Conservation (phyloP, 352 stramenopile species). For the Pythium aphanidermatum region DNA sequence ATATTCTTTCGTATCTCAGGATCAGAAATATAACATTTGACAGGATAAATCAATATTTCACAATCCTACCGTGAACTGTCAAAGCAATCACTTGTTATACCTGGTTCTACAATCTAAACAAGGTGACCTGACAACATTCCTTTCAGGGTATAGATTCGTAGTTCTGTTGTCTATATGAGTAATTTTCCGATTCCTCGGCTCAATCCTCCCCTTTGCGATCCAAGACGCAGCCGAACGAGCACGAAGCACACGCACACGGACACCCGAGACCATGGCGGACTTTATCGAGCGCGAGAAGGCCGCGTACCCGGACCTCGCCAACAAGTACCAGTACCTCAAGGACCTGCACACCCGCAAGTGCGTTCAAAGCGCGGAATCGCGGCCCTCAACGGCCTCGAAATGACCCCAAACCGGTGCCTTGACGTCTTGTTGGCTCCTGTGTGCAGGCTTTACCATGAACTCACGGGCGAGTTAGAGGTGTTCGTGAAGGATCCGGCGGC, state of each 20-base stretch:
- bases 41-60: too few relatives aligned
- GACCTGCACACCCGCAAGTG: constrained; percentile 89
- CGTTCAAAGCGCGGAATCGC: too few relatives aligned
- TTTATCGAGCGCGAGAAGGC: constrained; percentile 86
- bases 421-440: neutral
- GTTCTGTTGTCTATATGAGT: too few relatives aligned
- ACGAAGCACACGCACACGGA: neutral
- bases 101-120: too few relatives aligned
- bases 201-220: constrained; percentile 3
- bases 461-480: constrained; percentile 89
- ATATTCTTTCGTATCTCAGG: too few relatives aligned
- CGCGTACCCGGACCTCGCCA: constrained; percentile 89
- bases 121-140: too few relatives aligned
- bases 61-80: too few relatives aligned
- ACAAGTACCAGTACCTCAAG: constrained; percentile 88
- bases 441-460: constrained; percentile 96
- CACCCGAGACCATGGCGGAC: constrained; percentile 27
- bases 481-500: constrained; percentile 86
- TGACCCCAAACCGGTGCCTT: neutral
- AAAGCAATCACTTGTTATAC: too few relatives aligned
- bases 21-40: too few relatives aligned
- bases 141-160: too few relatives aligned
- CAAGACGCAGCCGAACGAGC: neutral
- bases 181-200: neutral
- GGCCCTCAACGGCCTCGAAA: neutral